Conservation (phyloP, 495 filamentous ascomycete species). For the Durotheca rogersii region DNA sequence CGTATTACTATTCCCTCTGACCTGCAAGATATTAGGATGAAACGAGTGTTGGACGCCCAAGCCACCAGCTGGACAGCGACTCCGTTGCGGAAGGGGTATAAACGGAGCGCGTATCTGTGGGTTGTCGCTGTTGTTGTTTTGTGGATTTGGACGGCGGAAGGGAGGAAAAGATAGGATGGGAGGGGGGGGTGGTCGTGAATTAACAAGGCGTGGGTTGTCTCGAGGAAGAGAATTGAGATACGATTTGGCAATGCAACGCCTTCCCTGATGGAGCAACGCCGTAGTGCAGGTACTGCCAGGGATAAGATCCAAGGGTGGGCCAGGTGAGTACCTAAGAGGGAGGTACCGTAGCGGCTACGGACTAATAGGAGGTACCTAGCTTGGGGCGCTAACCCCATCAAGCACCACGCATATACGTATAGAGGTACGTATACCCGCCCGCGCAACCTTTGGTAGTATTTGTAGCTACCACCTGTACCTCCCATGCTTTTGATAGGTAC, state of each 20-base stretch:
- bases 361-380: no score
- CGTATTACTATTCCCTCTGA: background rate
- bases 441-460: no score
- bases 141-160: constrained; percentile 8
- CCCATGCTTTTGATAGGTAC: no score
- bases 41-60: constrained; percentile 27
- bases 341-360: no score
- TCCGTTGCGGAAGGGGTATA: background rate
- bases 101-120: constrained; percentile 21
- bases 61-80: constrained; percentile 4
- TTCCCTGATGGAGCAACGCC: background rate
- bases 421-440: no score
- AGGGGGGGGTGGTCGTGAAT: no score
- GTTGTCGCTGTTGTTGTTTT: constrained; percentile 10
- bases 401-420: no score
- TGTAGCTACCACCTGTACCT: no score
- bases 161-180: constrained; percentile 7
- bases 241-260: constrained; percentile 30
- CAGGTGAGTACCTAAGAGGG: no score
- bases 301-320: no score
- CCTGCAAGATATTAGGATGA: constrained; percentile 11
- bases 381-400: no score
- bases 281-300: no score
- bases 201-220: constrained; percentile 18
- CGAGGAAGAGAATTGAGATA: constrained; percentile 21